These are phyloP conservation scores for Pisolithus orientalis DNA, from an alignment of 768 basidiomycete species.

Conservation along the genomic window DNA sequence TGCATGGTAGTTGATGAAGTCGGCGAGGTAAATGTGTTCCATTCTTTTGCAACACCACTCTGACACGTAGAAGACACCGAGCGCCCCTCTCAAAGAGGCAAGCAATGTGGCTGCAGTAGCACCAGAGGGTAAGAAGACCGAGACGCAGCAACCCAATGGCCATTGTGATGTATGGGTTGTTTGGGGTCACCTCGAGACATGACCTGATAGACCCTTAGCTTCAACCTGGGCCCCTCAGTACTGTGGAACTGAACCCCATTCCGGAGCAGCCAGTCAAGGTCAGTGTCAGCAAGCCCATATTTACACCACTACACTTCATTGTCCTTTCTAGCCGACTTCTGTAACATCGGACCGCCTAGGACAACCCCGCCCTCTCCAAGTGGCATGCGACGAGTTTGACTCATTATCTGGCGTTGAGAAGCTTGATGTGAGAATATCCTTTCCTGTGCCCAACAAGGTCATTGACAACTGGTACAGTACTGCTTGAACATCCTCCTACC, in stretches of 20 bases:
- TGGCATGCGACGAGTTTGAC: constrained; percentile 36
- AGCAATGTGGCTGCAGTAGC: constrained; percentile 1
- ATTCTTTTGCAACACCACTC: neutral
- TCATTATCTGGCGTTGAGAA: constrained; percentile 41
- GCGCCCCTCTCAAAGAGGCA: neutral
- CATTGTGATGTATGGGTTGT: constrained; percentile 22
- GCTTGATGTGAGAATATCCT: constrained; percentile 36
- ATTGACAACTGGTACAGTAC: constrained; percentile 39
- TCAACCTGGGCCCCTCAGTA: constrained; percentile 23
- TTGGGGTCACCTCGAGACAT: constrained; percentile 10
- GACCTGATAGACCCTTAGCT: constrained; percentile 17
- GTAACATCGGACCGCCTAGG: constrained; percentile 12
- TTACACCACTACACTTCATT: neutral
- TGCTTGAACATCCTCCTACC: constrained; percentile 67
- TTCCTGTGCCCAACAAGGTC: neutral
- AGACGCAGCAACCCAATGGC: constrained; percentile 12
- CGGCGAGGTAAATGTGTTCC: constrained; percentile 12
- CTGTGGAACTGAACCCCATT: constrained; percentile 21
- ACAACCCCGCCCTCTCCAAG: neutral
- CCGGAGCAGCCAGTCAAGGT: constrained; percentile 8
- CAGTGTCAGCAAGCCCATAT: neutral
- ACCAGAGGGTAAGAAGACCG: constrained; percentile 9
- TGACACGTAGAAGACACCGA: neutral
- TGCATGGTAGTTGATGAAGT: constrained; percentile 13
- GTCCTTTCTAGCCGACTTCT: constrained; percentile 15